Percentiles rank a stretch among this genome's conserved stretches.
Conservation (phyloP, 352 stramenopile genomes). For the Blastocystis sp. region DNA sequence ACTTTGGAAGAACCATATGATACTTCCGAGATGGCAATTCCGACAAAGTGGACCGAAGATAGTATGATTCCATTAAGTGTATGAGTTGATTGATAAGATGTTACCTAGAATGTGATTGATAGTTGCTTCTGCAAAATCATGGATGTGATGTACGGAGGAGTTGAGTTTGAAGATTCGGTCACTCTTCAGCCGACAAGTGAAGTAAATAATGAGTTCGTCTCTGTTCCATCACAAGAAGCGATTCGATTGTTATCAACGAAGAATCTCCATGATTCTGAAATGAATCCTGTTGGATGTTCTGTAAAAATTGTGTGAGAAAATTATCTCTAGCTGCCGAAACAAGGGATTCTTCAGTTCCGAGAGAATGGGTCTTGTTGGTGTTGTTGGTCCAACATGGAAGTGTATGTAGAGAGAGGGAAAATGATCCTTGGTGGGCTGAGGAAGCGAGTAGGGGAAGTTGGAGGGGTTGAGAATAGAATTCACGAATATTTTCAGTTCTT, state of each 20-base stretch:
- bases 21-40: background rate
- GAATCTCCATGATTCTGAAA: background rate
- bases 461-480: constrained; percentile 1
- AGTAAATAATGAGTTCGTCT: background rate
- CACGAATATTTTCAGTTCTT: background rate
- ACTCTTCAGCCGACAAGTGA: background rate
- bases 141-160: constrained; percentile 20
- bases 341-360: background rate
- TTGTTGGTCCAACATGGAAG: constrained; percentile 1
- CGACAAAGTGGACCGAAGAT: constrained; percentile 29
- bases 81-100: background rate
- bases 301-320: too few relatives aligned
- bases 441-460: background rate
- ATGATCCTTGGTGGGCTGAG: constrained; percentile 19
- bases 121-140: constrained; percentile 29
- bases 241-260: background rate
- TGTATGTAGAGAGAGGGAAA: constrained; percentile 58
- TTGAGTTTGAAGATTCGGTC: background rate
- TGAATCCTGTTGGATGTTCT: too few relatives aligned
- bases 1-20: background rate
- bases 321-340: constrained; percentile 24
- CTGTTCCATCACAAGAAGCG: background rate
- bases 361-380: background rate
- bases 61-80: constrained; percentile 23
- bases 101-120: background rate